Base-by-base conservation (phyloP, 192 early-diverging fungal genomes). In the Mortierella hygrophila region DNA sequence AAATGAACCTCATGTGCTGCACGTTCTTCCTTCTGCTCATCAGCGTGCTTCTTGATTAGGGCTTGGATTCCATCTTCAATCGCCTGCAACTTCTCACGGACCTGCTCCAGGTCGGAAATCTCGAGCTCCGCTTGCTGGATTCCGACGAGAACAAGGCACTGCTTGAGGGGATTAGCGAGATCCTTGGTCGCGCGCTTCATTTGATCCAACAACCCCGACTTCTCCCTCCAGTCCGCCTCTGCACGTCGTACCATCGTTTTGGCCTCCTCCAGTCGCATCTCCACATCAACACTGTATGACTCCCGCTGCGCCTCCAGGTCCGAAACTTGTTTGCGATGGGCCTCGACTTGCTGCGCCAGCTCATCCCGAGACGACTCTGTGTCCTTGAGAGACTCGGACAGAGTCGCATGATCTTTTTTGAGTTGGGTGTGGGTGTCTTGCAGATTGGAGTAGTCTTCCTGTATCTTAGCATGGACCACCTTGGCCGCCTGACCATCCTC, bases 191-290 rank as follows among this genome's bases (percentile, higher is more conserved):
- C 86, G 68, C 74, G 77, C n/a, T 82, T 77, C 42, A 63, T 79
- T 40, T 82, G 80, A 10, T 88, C 86, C 38, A 82, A 60, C 5
- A 82, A 47, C 20, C 77, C 70, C 2, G 80, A 88, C 52, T 88
- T 88, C 70, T 82, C 78, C 49, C 82, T 88, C 86, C 81, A 88
- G 47, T 82, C 80, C 46, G 79, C 80, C 69, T 82, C 77, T 1
- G 80, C 81, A 42, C 86, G 74, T 20, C 69, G 74, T 4, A 82
- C 78, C 86, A 88, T 82, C n/a, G 70, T 79, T 60, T 82, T 82
- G 57, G 81, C 86, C 29, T 88, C 81, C 26, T 82, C 81, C 65
- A 82, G 29, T 23, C 78, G 72, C 41, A 83, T 10, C 32, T 88
- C 60, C 11, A 88, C 78, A 65, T 80, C 80, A n/a, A 42, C 74